Evolutionary conservation across 768 basidiomycete species (phyloP).

Genomic region (Suillus americanus): DNA sequence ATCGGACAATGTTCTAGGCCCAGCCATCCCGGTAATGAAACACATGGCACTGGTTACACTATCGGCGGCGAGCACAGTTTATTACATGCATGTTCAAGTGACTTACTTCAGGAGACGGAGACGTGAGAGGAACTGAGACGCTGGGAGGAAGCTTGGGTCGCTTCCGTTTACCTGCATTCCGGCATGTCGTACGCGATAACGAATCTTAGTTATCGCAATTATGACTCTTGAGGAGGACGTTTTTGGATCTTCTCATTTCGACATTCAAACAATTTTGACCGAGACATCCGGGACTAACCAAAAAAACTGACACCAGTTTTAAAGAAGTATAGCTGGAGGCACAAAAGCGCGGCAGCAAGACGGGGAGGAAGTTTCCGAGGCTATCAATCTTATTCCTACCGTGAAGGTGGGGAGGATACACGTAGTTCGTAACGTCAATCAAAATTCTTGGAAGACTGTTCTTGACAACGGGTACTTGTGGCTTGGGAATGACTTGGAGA

Average conservation of each 20-base stretch:
- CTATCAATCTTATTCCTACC: not conserved
- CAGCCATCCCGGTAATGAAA: not conserved
- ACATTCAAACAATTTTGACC: not conserved
- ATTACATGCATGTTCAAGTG: not conserved
- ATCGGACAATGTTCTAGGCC: not conserved
- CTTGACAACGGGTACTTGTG: not conserved
- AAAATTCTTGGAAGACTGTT: not conserved
- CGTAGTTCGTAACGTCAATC: conserved; percentile 1
- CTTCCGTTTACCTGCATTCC: not conserved
- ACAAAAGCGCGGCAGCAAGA: not conserved
- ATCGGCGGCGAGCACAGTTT: not conserved
- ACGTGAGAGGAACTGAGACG: conserved; percentile 1
- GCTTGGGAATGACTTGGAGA: not conserved
- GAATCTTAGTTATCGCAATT: not conserved
- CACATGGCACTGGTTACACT: not conserved
- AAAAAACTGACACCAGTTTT: not conserved
- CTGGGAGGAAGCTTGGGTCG: not conserved
- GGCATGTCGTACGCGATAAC: conserved; percentile 1
- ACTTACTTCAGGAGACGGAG: not conserved
- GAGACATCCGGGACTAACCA: not conserved
- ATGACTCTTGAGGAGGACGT: not conserved
- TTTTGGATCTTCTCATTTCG: not conserved
- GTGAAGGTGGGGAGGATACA: not conserved
- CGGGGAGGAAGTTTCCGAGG: not conserved
- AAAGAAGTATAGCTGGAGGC: not conserved